Evolutionary conservation across 176 grass and related monocot species (phyloP).

Genomic region (Raddia guianensis): DNA sequence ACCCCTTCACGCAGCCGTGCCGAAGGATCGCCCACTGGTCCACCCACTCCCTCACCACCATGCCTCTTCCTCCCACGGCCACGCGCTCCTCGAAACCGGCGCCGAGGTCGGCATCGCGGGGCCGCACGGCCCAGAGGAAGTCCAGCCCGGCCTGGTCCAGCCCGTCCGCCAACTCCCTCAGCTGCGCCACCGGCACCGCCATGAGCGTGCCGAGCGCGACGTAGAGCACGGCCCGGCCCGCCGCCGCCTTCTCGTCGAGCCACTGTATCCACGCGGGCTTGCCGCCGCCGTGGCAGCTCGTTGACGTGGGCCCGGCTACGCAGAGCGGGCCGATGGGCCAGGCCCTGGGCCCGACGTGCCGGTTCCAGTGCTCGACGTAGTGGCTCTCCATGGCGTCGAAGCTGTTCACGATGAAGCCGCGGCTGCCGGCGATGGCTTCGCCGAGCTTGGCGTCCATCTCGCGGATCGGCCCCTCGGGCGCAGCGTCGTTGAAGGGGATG

Average conservation of each 20-base stretch:
- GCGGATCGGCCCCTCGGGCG: not conserved
- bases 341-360: constrained; percentile 4
- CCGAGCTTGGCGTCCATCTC: not conserved
- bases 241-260: constrained; percentile 38
- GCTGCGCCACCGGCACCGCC: not conserved
- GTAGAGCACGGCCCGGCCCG: constrained; percentile 17
- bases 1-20: constrained; percentile 20
- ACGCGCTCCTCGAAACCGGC: constrained; percentile 24
- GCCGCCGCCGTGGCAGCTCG: not conserved
- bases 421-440: constrained; percentile 10
- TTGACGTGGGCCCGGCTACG: not conserved
- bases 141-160: constrained; percentile 2
- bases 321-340: constrained; percentile 36
- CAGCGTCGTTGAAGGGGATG: not conserved
- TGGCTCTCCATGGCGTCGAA: constrained; percentile 13
- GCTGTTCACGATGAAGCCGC: constrained; percentile 43
- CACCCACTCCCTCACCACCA: constrained; percentile 40
- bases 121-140: constrained; percentile 32
- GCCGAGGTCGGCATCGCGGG: not conserved
- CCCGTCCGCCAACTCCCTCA: constrained; percentile 15
- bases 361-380: constrained; percentile 44
- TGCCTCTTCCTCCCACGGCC: not conserved
- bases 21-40: constrained; percentile 31
- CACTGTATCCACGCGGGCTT: not conserved
- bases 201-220: constrained; percentile 4